Base-by-base conservation (phyloP, 1,139 yeast species). In the Diutina siamensis region DNA sequence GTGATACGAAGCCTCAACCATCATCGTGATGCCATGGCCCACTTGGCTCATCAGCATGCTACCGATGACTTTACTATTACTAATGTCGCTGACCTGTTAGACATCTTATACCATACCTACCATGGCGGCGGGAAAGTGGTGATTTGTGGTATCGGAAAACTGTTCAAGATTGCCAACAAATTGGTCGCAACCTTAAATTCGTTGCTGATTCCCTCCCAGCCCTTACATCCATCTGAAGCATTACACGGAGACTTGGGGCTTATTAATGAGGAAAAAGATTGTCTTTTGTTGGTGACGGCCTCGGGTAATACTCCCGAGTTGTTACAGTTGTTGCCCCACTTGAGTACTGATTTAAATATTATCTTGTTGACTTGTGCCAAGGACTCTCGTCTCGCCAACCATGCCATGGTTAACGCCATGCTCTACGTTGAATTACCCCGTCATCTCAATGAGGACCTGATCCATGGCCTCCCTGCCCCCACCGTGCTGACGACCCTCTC, bases 381-480 rank as follows among this genome's bases (percentile, higher is more conserved):
- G 53, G 62, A 56, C 46, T 83, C 74, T 44, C 67, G 60, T 52
- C 68, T 72, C 57, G 71, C 74, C 7, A 59, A 54, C 45, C 68
- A 63, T 52, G 74, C 63, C 15, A 76, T 64, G 52, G 65, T 78
- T 5, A 62, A 62, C 18, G 71, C 81, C 3, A 58, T 83, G 34
- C 59, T 85, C 17, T 74, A 74, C 48, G 87, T 88, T 0, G 80
- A 78, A 41, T 63, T 84, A 33, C 85, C 92, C 0, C 50, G 64
- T 1, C 63, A 67, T 40, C 68, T 79, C 47, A 67, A 74, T 35
- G 96, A 87, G 54, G 74, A 73, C 35, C 59, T 69, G 4, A 66
- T 83, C n/a, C 86, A 83, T 56, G 96, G 95, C 0, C 60, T 87
- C 15, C 84, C 89, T 7, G 95, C 96, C 0, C 97, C 97, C 1